Conservation (phyloP, 2,329 filamentous ascomycete species). For the Plectosphaerella plurivora region DNA sequence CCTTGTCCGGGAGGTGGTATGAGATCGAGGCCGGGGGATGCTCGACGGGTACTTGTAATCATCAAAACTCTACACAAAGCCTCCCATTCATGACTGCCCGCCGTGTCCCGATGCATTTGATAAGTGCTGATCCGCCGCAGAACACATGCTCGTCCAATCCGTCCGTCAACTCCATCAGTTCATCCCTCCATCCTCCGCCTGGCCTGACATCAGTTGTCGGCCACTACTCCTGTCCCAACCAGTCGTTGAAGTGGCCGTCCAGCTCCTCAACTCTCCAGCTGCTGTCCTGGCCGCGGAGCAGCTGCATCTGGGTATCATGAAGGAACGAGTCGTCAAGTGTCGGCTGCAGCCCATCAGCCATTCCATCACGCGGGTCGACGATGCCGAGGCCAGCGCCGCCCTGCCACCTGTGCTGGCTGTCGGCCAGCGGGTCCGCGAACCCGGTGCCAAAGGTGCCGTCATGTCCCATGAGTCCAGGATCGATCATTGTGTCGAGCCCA, state of each 20-base stretch:
- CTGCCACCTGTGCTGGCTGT: slow-evolving; percentile 2
- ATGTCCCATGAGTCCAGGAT: slow-evolving; percentile 9
- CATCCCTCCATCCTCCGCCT: not conserved
- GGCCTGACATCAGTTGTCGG: not conserved
- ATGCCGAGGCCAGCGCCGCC: slow-evolving; percentile 5
- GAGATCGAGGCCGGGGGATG: not conserved
- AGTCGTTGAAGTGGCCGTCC: slow-evolving; percentile 24
- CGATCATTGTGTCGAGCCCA: slow-evolving; percentile 13
- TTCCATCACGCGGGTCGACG: slow-evolving; percentile 8
- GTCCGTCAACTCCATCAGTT: not conserved
- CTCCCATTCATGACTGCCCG: not conserved
- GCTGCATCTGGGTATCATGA: slow-evolving; percentile 15
- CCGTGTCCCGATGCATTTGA: not conserved
- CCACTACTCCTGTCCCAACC: slow-evolving; percentile 23
- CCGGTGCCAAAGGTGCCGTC: slow-evolving; percentile 3
- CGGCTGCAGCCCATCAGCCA: slow-evolving; percentile 10
- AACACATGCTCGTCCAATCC: not conserved
- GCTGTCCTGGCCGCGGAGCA: slow-evolving; percentile 23
- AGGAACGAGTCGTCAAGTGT: slow-evolving; percentile 14
- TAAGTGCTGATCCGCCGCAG: not conserved
- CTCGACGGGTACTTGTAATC: not conserved
- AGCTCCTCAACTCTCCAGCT: slow-evolving; percentile 31
- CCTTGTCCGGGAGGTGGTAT: not conserved
- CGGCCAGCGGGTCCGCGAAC: slow-evolving; percentile 1
- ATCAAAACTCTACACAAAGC: not conserved